phyloP scores from a whole-genome alignment of 179 eudicot species.

The Spergularia azorica region DNA sequence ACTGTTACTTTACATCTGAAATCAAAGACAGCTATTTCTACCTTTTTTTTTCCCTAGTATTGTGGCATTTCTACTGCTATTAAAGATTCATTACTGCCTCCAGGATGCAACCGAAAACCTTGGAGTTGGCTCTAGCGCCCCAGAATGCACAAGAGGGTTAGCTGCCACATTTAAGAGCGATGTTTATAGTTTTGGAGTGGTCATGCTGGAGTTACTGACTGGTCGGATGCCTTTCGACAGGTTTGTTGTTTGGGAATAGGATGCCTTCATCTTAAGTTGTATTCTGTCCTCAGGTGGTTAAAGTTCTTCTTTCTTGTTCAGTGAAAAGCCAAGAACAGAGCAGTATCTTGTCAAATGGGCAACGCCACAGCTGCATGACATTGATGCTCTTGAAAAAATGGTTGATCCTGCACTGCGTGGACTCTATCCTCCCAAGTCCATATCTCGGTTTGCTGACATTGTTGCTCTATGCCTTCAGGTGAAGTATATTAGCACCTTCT shows the following conservation, averaged over 20 bases:
- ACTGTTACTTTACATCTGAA: background rate
- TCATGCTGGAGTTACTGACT: slow-evolving; percentile 48
- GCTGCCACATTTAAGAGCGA: slow-evolving; percentile 42
- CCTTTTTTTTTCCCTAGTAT: background rate
- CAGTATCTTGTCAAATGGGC: slow-evolving; percentile 54
- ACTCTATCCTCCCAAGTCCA: slow-evolving; percentile 50
- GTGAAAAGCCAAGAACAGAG: slow-evolving; percentile 39
- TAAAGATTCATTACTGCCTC: slow-evolving; percentile 1
- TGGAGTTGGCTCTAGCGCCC: slow-evolving; percentile 62
- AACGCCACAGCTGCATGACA: slow-evolving; percentile 49
- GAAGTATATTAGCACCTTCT: background rate
- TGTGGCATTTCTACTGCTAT: background rate
- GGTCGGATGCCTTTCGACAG: slow-evolving; percentile 53
- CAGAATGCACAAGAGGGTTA: slow-evolving; percentile 71
- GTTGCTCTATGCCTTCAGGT: slow-evolving; percentile 47
- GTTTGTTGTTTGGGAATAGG: slow-evolving; percentile 22
- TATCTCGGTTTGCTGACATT: slow-evolving; percentile 52
- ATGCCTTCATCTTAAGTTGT: background rate
- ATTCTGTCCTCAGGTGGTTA: background rate
- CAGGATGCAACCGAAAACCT: slow-evolving; percentile 41
- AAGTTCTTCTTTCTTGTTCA: slow-evolving; percentile 12
- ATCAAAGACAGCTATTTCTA: background rate
- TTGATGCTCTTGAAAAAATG: slow-evolving; percentile 46
- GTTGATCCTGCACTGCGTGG: slow-evolving; percentile 51
- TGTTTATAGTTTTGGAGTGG: slow-evolving; percentile 45